Percentiles rank a stretch among this genome's conserved stretches.
These are phyloP conservation scores for Tinospora cordifolia DNA, from an alignment of 164 flowering plant genomes.

Conservation along the genomic window DNA sequence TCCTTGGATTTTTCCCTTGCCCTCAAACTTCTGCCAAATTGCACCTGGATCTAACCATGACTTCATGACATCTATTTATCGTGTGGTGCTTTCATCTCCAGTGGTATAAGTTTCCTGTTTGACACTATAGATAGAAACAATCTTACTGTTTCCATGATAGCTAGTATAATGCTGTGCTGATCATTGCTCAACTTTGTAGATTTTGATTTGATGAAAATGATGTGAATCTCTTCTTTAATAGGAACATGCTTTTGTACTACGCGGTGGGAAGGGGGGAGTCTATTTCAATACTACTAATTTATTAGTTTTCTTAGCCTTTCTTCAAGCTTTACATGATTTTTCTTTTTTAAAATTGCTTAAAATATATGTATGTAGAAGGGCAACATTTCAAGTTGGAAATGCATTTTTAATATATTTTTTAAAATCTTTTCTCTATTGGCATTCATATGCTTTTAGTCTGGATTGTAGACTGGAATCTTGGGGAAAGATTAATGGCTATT, in stretches of 20 bases:
- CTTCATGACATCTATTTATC: constrained; percentile 56
- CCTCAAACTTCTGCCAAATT: constrained; percentile 48
- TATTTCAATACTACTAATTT: too few relatives aligned
- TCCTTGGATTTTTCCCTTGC: constrained; percentile 89
- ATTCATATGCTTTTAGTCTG: too few relatives aligned
- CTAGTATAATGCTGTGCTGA: background rate
- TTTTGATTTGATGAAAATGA: background rate
- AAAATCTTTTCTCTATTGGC: too few relatives aligned
- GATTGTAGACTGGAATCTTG: too few relatives aligned
- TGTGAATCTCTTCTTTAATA: background rate
- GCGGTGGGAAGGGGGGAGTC: background rate
- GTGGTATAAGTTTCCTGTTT: constrained; percentile 49
- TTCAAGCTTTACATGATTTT: too few relatives aligned
- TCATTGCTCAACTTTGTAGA: background rate
- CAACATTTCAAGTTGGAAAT: too few relatives aligned
- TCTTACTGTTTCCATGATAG: background rate
- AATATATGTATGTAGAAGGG: too few relatives aligned
- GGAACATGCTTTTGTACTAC: background rate
- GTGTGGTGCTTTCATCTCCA: constrained; percentile 83
- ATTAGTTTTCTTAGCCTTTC: too few relatives aligned
- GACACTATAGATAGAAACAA: background rate
- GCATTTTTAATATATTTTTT: too few relatives aligned
- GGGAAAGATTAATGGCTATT: too few relatives aligned
- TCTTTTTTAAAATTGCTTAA: too few relatives aligned
- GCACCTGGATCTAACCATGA: constrained; percentile 88